These are phyloP conservation scores for Epichloe festucae DNA, from an alignment of 2,329 filamentous ascomycete genomes.

Conservation along the genomic window DNA sequence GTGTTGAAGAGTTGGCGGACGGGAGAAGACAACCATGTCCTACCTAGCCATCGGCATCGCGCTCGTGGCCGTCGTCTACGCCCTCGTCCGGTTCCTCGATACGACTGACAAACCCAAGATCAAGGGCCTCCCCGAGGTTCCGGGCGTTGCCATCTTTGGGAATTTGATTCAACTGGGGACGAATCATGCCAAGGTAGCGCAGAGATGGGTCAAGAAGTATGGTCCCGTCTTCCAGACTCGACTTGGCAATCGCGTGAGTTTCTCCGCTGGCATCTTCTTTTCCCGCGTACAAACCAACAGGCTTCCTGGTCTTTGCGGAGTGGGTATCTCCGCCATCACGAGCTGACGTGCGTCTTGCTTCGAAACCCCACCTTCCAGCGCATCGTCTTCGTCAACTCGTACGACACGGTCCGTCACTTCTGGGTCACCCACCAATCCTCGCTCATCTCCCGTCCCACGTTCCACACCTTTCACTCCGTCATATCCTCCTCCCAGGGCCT, in stretches of 20 bases:
- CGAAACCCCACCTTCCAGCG: conserved; percentile 25
- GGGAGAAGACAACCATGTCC: conserved; percentile 5
- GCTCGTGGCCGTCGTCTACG: conserved; percentile 9
- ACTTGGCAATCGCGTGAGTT: conserved; percentile 50
- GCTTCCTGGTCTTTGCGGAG: too few relatives aligned
- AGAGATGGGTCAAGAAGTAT: conserved; percentile 45
- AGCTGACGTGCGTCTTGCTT: neutral
- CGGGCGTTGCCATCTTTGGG: conserved; percentile 49
- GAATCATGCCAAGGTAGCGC: conserved; percentile 40
- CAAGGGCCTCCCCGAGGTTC: conserved; percentile 47
- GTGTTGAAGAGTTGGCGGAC: too few relatives aligned
- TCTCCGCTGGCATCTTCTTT: too few relatives aligned
- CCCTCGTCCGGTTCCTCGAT: conserved; percentile 22
- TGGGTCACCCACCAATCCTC: conserved; percentile 72
- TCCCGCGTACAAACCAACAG: neutral
- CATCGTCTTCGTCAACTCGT: conserved; percentile 67
- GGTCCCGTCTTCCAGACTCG: conserved; percentile 54
- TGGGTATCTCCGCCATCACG: neutral
- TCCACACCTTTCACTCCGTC: conserved; percentile 72
- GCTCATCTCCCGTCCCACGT: conserved; percentile 62
- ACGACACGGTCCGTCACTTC: conserved; percentile 58
- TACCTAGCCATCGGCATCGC: conserved; percentile 9
- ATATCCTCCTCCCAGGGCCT: conserved; percentile 66
- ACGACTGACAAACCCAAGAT: conserved; percentile 45
- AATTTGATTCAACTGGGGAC: conserved; percentile 48